A percentile compares a stretch with the other conserved stretches of the same genome.
phyloP scores from a whole-genome alignment of 768 basidiomycete species.

The Boletus barrowsii region DNA sequence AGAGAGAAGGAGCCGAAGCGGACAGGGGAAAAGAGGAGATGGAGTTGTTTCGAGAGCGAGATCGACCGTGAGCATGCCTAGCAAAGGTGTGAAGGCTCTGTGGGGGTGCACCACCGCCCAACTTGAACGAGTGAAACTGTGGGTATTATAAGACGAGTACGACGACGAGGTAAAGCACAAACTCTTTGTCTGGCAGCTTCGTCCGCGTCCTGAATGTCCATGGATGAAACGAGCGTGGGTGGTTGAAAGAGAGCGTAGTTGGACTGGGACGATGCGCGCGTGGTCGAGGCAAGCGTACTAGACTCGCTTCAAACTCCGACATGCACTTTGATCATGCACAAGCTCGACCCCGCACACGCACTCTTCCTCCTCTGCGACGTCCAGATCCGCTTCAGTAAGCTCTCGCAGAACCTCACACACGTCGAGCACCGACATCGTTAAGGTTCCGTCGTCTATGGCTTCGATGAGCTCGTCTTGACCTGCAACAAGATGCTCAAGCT shows the following conservation, averaged over 20 bases:
- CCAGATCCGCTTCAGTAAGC: conserved; percentile 70
- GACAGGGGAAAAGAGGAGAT: conserved; percentile 27
- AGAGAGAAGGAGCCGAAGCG: conserved; percentile 28
- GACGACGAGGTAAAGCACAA: neutral
- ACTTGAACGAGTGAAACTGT: conserved; percentile 72
- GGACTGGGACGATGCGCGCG: neutral
- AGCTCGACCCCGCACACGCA: conserved; percentile 37
- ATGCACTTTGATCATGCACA: conserved; percentile 14
- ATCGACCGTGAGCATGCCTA: conserved; percentile 37
- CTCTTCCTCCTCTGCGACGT: conserved; percentile 84
- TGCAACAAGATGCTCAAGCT: conserved; percentile 74
- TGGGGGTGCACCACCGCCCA: conserved; percentile 44
- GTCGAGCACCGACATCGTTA: neutral
- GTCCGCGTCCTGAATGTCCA: conserved; percentile 29
- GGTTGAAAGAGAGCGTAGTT: conserved; percentile 7
- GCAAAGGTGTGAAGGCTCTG: conserved; percentile 38
- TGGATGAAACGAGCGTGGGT: conserved; percentile 15
- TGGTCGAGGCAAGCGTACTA: too few species aligned
- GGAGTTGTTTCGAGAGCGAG: conserved; percentile 69
- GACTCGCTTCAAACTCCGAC: conserved; percentile 26
- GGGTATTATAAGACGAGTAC: neutral
- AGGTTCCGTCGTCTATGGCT: conserved; percentile 61
- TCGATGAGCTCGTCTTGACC: conserved; percentile 65
- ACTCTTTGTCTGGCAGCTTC: conserved; percentile 44
- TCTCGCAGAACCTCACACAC: neutral